Evolutionary conservation across 2,329 filamentous ascomycete genomes (phyloP), one percentile per base, ranked within the genome.

Genomic region (Penicillium sp.): DNA sequence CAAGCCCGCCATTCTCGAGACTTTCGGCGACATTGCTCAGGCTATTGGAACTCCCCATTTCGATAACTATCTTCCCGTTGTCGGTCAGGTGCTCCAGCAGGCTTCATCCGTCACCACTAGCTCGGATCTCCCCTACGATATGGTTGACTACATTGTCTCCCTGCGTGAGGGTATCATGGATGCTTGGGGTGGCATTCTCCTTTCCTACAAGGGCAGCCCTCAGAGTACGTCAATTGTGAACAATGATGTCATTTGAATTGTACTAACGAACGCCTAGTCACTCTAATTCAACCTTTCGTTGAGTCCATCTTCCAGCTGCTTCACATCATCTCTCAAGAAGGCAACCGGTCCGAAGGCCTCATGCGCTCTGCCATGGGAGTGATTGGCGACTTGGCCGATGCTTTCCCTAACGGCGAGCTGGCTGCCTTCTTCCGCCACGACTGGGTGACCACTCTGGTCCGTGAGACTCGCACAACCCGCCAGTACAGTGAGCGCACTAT

Each of bases 81-180:
- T 98, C 49, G 93, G 88, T 25, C 86, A 91, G 67, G 91, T 98
- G 12, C 78, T 98, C 54, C 89, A 96, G 71, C 91, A 97, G 70
- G 93, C 93, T 47, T 86, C 90, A 13, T 83, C 80, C 39, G 89
- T 98, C 48, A 87, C 84, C 29, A 82, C 88, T 37, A 82, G 82
- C 48, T 79, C 83, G 27, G 90, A 96, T 57, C 84, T 86, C 50
- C 87, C 86, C 43, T 93, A 90, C 61, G 93, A 98, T 72, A 95
- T 97, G 86, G 85, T 90, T 49, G 91, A 97, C 71, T 98, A 98
- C 67, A 85, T 98, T 59, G 82, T 95, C 55, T 95, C 90, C 18
- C 80, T 98, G 42, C 85, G 93, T 46, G 94, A 98, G 67, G 93
- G 91, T 59, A 97, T 98, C 58, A 95, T 97, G 85, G 93, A 98